A percentile compares a stretch with the other conserved stretches of the same genome.
Evolutionary conservation across 306 rosid genomes (phyloP).

Genomic region (Cicer bijugum): DNA sequence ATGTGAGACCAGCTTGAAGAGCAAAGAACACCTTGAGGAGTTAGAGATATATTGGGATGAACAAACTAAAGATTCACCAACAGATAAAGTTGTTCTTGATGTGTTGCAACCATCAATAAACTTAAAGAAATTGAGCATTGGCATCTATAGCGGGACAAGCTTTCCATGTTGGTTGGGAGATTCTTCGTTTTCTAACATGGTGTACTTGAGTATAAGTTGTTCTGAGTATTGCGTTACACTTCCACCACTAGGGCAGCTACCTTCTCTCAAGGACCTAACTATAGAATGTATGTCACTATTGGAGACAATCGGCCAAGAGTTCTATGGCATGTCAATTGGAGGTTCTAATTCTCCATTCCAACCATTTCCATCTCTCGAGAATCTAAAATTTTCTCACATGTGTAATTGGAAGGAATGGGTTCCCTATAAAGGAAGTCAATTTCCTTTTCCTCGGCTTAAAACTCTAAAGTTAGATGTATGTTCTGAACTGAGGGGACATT

Average conservation of each 20-base stretch:
- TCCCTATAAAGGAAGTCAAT: not conserved
- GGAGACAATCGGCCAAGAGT: slow-evolving; percentile 14
- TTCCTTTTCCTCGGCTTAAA: slow-evolving; percentile 24
- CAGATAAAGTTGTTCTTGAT: not conserved
- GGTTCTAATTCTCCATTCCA: slow-evolving; percentile 3
- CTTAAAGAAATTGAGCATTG: not conserved
- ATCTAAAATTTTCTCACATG: not conserved
- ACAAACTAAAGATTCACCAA: not conserved
- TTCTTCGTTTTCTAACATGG: slow-evolving; percentile 35
- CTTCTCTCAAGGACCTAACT: slow-evolving; percentile 10
- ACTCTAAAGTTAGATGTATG: not conserved
- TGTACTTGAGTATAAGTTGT: not conserved
- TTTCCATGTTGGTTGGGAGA: slow-evolving; percentile 35
- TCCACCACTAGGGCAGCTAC: slow-evolving; percentile 27
- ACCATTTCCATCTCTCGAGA: not conserved
- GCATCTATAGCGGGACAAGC: not conserved
- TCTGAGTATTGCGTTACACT: not conserved
- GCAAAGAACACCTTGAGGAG: not conserved
- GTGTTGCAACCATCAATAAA: slow-evolving; percentile 16
- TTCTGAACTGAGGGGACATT: slow-evolving; percentile 4
- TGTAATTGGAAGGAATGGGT: slow-evolving; percentile 14
- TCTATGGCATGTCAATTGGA: slow-evolving; percentile 1
- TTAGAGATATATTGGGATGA: not conserved
- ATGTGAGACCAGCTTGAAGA: not conserved
- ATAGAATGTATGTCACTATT: not conserved